Evolutionary conservation across 805 yeast genomes (phyloP).

Genomic region (Candida methanosorbosa): DNA sequence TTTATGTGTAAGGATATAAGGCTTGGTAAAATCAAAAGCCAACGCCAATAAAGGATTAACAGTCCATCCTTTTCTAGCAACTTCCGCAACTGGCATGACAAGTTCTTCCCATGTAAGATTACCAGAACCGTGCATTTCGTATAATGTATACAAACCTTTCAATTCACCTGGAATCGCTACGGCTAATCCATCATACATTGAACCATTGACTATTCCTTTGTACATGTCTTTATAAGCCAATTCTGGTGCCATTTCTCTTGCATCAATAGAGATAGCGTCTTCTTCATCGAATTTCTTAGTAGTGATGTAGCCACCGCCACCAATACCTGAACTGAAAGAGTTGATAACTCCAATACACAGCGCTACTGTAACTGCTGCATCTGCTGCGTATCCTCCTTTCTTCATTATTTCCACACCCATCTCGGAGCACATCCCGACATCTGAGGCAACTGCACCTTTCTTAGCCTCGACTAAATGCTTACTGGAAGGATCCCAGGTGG

Average conservation of each 20-base stretch:
- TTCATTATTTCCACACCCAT: conserved; percentile 50
- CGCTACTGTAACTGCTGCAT: conserved; percentile 84
- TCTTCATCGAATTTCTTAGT: conserved; percentile 30
- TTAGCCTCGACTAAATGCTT: conserved; percentile 30
- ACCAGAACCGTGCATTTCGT: conserved; percentile 59
- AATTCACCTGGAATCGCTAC: conserved; percentile 89
- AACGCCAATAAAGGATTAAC: conserved; percentile 34
- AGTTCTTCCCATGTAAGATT: conserved; percentile 62
- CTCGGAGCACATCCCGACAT: conserved; percentile 52
- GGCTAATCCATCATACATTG: conserved; percentile 81
- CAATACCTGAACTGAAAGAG: conserved; percentile 87
- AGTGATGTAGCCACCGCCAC: conserved; percentile 83
- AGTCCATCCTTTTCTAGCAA: conserved; percentile 59
- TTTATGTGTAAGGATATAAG: conserved; percentile 19
- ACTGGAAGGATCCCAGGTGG: conserved; percentile 34
- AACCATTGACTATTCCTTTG: conserved; percentile 31
- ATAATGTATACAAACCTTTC: conserved; percentile 66
- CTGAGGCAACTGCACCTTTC: conserved; percentile 61
- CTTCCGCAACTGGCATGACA: conserved; percentile 63
- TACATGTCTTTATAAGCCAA: conserved; percentile 60
- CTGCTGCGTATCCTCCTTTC: conserved; percentile 78
- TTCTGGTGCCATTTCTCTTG: conserved; percentile 81
- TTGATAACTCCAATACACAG: conserved; percentile 81
- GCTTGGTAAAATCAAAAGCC: conserved; percentile 31
- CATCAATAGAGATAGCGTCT: conserved; percentile 61